Conservation (phyloP, 2,329 filamentous ascomycete species). For the Scorias spongiosa region DNA sequence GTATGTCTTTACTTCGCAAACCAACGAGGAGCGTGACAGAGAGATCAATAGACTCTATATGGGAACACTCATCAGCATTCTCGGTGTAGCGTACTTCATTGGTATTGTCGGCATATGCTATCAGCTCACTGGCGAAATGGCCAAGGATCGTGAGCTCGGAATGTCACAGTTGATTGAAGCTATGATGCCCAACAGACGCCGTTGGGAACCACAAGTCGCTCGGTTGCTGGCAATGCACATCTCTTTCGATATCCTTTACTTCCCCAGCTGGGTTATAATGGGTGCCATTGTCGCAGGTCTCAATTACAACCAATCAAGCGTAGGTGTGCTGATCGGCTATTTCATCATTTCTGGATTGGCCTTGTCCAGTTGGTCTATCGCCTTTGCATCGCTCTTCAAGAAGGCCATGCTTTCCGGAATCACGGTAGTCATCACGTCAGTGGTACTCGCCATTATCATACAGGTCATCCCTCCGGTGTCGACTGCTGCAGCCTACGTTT, state of each 20-base stretch:
- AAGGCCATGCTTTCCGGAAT: conserved; percentile 73
- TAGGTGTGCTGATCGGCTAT: not conserved
- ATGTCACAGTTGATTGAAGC: conserved; percentile 78
- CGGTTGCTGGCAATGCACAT: conserved; percentile 63
- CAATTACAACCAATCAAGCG: conserved; percentile 35
- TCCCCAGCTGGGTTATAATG: conserved; percentile 67
- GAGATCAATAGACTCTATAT: conserved; percentile 57
- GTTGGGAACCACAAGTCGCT: conserved; percentile 61
- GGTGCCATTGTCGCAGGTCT: conserved; percentile 48
- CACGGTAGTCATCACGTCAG: conserved; percentile 49
- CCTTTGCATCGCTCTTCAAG: conserved; percentile 66
- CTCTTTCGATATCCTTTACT: conserved; percentile 61
- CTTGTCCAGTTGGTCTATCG: conserved; percentile 58
- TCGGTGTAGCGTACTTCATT: conserved; percentile 63
- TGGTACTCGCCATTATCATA: conserved; percentile 60
- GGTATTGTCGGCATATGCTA: conserved; percentile 68
- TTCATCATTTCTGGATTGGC: conserved; percentile 50
- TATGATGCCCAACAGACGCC: conserved; percentile 62
- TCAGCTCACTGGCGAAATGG: conserved; percentile 70
- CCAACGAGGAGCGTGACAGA: conserved; percentile 48
- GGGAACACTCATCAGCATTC: conserved; percentile 56
- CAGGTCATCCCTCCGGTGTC: conserved; percentile 49
- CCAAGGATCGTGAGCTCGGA: conserved; percentile 69
- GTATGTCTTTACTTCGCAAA: conserved; percentile 60
- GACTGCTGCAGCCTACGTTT: conserved; percentile 44